Base-by-base conservation (phyloP, 495 filamentous ascomycete genomes). In the Hypoxylon fuscum region DNA sequence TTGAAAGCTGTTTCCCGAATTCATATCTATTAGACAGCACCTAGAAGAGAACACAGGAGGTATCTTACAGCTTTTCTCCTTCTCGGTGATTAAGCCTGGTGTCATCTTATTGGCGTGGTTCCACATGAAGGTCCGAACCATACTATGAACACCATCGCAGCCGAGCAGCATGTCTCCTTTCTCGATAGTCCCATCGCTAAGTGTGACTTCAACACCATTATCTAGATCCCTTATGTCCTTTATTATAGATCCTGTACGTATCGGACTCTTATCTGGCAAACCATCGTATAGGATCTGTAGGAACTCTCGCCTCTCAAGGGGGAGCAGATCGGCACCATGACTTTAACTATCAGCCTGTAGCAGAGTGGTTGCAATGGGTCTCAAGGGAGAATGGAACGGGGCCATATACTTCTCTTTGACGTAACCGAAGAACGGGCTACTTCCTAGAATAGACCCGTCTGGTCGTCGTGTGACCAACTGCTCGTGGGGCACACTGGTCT, bases 81-180 rank as follows among this genome's bases (percentile, higher is more conserved):
- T 55, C 25, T 10, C 11, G n/a, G 18, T 45, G n/a, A 60, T 45
- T 6, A 37, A 11, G 12, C 18, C 43, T 37, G 31, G 62, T 0
- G 31, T 27, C 23, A 15, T 17, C 9, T 22, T 29, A 17, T 55
- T 34, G n/a, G 47, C 60, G 22, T 51, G 12, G 5, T 48, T 21
- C 43, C 53, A 45, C 51, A 70, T 73, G 47, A 68, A 54, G 9
- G 11, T 38, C 14, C 68, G 38, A 1, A 73, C 32, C 0, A 17
- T 32, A 40, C 72, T 73, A 15, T 67, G 41, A 0, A 74, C 61
- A n/a, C 72, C 72, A 50, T 75, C 72, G 20, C 41, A 51, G 8
- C 72, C 72, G n/a, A 75, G 12, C 0, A 74, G 27, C 0, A 75
- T 41, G 46, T 73, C 69, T 0, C 72, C 72, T 1, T 42, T 44